Percentiles rank a stretch among this genome's conserved stretches.
Evolutionary conservation across 495 filamentous ascomycete genomes (phyloP).

Genomic region (Letharia columbiana): DNA sequence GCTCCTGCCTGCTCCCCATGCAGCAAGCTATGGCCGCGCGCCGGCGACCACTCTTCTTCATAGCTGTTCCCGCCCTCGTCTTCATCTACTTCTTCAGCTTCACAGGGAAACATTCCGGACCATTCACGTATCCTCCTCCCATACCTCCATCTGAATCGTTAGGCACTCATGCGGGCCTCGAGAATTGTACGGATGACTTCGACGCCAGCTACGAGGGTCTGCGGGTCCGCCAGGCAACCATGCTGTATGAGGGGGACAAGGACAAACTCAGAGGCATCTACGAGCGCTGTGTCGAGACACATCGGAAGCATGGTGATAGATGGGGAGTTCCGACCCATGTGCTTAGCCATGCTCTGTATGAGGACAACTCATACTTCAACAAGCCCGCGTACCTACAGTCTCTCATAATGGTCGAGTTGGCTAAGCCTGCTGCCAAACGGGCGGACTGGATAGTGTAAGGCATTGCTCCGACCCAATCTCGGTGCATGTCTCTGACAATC

Average conservation of each 20-base stretch:
- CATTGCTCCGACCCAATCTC: not conserved
- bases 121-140: conserved; percentile 1
- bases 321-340: conserved; percentile 38
- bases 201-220: not conserved
- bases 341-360: conserved; percentile 22
- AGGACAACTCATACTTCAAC: conserved; percentile 35
- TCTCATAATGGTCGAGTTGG: conserved; percentile 35
- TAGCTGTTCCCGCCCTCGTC: not conserved
- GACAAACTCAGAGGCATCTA: conserved; percentile 25
- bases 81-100: conserved; percentile 9
- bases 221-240: conserved; percentile 13
- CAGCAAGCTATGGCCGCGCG: not conserved
- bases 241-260: conserved; percentile 14
- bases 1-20: not conserved
- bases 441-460: conserved; percentile 40
- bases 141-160: not conserved
- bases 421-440: conserved; percentile 31
- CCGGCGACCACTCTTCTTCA: not conserved
- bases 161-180: not conserved
- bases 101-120: not conserved
- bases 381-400: conserved; percentile 36
- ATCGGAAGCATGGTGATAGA: conserved; percentile 31
- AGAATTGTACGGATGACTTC: conserved; percentile 4
- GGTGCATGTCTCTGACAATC: not conserved
- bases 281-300: conserved; percentile 35